These are phyloP conservation scores for Syncephalastrum sp. DNA, from an alignment of 371 early-diverging fungal species.

Conservation along the genomic window DNA sequence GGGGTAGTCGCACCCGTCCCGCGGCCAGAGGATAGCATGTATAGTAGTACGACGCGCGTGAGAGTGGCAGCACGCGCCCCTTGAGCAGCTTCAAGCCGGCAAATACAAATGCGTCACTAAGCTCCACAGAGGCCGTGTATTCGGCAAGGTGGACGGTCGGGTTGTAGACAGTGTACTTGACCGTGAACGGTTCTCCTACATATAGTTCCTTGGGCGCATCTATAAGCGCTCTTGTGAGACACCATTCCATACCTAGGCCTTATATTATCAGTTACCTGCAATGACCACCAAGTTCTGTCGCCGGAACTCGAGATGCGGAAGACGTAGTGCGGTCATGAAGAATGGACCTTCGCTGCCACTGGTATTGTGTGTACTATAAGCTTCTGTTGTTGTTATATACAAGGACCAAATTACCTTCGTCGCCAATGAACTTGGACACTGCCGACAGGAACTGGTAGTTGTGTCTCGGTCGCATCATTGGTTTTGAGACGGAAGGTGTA, in stretches of 20 bases:
- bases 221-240: not conserved
- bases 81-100: conserved; percentile 65
- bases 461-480: conserved; percentile 33
- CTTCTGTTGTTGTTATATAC: not conserved
- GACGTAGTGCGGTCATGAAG: conserved; percentile 24
- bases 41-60: conserved; percentile 30
- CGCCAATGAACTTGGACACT: conserved; percentile 39
- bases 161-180: conserved; percentile 63
- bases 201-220: conserved; percentile 52
- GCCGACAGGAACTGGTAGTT: conserved; percentile 33
- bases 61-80: conserved; percentile 58
- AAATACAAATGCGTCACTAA: conserved; percentile 73
- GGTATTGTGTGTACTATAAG: not conserved
- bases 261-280: conserved; percentile 28
- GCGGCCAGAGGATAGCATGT: conserved; percentile 49
- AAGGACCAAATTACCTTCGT: conserved; percentile 13
- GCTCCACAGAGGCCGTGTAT: conserved; percentile 58
- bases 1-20: conserved; percentile 54
- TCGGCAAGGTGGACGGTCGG: conserved; percentile 57
- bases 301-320: conserved; percentile 37
- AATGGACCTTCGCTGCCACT: conserved; percentile 16
- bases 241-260: not conserved
- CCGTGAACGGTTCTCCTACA: conserved; percentile 60
- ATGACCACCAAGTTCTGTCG: conserved; percentile 27
- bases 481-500: conserved; percentile 37